Percentiles rank a stretch among this genome's conserved stretches.
These are phyloP conservation scores for Starmerella etchellsii DNA, from an alignment of 805 yeast genomes.

Conservation along the genomic window DNA sequence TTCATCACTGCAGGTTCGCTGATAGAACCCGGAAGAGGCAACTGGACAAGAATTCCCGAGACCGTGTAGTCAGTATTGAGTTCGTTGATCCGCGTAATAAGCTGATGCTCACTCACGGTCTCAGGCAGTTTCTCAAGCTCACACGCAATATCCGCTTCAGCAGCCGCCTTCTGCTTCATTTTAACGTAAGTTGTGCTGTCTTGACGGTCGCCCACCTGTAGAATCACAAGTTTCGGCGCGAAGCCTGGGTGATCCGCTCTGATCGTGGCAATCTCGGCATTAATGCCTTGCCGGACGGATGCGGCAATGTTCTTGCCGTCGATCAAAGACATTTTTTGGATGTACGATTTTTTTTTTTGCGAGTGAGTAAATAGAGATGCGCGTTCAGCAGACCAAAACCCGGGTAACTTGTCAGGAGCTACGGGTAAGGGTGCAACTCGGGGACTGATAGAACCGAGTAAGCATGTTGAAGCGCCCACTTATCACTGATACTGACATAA, in stretches of 20 bases:
- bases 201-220: constrained; percentile 83
- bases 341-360: background rate
- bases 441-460: no score
- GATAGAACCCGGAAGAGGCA: constrained; percentile 73
- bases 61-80: constrained; percentile 65
- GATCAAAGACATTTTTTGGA: constrained; percentile 32
- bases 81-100: constrained; percentile 42
- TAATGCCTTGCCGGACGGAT: constrained; percentile 39
- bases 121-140: constrained; percentile 53
- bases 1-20: constrained; percentile 71
- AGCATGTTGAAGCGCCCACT: no score
- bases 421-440: no score
- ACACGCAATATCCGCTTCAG: constrained; percentile 65
- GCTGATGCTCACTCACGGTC: constrained; percentile 43
- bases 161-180: constrained; percentile 82
- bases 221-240: constrained; percentile 63
- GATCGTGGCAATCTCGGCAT: constrained; percentile 35
- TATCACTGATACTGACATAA: no score
- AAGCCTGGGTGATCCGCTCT: constrained; percentile 37
- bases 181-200: constrained; percentile 86
- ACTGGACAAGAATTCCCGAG: constrained; percentile 79
- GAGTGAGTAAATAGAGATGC: no score
- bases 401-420: no score
- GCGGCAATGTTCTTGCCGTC: constrained; percentile 56
- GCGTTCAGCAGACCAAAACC: no score